Base-by-base conservation (phyloP, 768 basidiomycete genomes). In the Pisolithus sp. region DNA sequence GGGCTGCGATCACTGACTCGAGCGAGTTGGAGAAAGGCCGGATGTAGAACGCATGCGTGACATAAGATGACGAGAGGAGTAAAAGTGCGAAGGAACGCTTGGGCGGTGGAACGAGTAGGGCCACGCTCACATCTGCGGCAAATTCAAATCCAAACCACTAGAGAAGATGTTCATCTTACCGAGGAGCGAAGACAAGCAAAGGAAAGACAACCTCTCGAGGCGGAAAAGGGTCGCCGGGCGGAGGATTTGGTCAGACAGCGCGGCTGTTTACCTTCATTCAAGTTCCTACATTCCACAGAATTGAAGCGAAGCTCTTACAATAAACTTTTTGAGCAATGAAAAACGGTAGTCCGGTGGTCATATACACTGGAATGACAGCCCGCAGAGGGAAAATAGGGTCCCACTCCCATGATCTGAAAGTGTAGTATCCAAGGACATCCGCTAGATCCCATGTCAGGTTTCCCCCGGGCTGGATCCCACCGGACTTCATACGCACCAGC, bases 11-110 rank as follows among this genome's bases (percentile, higher is more conserved):
- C 2, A 66, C 48, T 2, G 69, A 60, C 54, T 73, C 73, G 2
- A 71, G 51, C 3, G 71, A 65, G 44, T 72, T 74, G 18, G 71
- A 71, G 53, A 74, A 74, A 1, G 72, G 71, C 37, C 73, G 62
- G 41, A 71, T 51, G 46, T 73, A 73, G 44, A 71, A 71, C 3
- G 71, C 71, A 38, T 62, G 60, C 30, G 63, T 60, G 43, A 71
- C 66, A 40, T 73, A 61, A 21, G 71, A 73, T 9, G 71, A 71
- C 0, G 63, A 67, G 15, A 73, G 53, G 13, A 72, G 57, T 17
- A 70, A 50, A 13, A 63, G 47, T 37, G 55, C 57, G 36, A 64
- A 37, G 17, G 53, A 62, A 20, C 61, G 59, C 26, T 46, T 50
- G 10, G 61, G 61, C 6, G 28, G 21, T 4, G 62, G 44, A 18